These are phyloP conservation scores for Saccharomyces mikatae DNA, from an alignment of 805 yeast species.

Conservation along the genomic window DNA sequence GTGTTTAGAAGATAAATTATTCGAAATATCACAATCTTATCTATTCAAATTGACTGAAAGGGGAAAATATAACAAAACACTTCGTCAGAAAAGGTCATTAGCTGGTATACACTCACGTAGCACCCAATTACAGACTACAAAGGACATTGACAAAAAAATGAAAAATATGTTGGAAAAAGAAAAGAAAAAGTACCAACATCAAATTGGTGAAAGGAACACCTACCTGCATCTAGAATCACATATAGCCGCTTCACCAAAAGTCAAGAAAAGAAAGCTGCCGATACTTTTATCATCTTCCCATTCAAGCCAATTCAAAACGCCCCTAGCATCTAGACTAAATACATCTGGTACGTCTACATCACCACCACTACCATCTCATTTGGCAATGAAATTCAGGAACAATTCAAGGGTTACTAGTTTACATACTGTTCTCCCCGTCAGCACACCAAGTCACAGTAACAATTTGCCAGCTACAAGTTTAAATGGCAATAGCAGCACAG, in stretches of 20 bases:
- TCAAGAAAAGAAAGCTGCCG: conserved; percentile 24
- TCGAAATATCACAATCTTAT: conserved; percentile 18
- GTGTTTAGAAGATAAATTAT: conserved; percentile 25
- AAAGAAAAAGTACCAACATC: conserved; percentile 8
- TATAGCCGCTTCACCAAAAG: conserved; percentile 24
- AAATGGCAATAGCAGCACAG: conserved; percentile 3
- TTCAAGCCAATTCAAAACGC: conserved; percentile 22
- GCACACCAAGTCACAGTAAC: conserved; percentile 15
- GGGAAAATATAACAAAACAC: conserved; percentile 24
- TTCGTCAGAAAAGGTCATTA: conserved; percentile 12
- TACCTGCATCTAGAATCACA: conserved; percentile 26
- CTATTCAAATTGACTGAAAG: conserved; percentile 28
- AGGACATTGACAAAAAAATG: conserved; percentile 24
- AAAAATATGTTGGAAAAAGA: conserved; percentile 21
- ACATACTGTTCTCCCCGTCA: conserved; percentile 7
- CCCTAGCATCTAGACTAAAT: conserved; percentile 8
- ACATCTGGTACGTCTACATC: conserved; percentile 10
- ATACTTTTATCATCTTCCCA: conserved; percentile 23
- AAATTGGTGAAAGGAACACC: conserved; percentile 17
- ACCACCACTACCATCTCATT: conserved; percentile 24
- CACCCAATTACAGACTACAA: conserved; percentile 5
- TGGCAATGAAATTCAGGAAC: conserved; percentile 19
- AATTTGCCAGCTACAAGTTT: conserved; percentile 8
- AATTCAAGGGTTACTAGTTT: conserved; percentile 6
- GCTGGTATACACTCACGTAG: conserved; percentile 9